Evolutionary conservation across 345 rosid genomes (phyloP), one percentile per base, ranked within the genome.

Genomic region (Boechera retrofracta): DNA sequence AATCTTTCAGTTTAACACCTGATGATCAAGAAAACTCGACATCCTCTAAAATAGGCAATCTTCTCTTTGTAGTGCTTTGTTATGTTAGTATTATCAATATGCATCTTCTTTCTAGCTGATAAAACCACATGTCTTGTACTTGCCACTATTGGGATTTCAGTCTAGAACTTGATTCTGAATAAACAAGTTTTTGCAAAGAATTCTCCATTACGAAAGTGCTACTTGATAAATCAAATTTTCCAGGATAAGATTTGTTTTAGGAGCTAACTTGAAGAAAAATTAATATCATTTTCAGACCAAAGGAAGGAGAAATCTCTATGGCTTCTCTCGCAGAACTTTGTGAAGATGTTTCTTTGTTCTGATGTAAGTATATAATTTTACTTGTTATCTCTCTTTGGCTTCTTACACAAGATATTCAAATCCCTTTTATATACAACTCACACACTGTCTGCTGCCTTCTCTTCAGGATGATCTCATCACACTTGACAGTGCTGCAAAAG

Each of bases 321-420:
- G 86, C 85, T 87, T 77, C 91, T 90, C 72, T 78, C 96, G 1
- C 92, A 89, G 84, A 92, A 89, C 79, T 90, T 90, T 58, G 85
- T 87, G 76, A 90, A 92, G 86, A 92, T 92, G 83, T 88, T 90
- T 83, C 92, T 92, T 64, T 90, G 91, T 67, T 88, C 92, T 39
- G 79, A 79, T 74, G 96, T 90, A 83, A 85, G 96, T 68, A 24
- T 71, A 47, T 10, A 3, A 26, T 6, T 51, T 9, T n/a, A 49
- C 26, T 28, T 51, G 39, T 12, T 11, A 36, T 36, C n/a, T 67
- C 72, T 64, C 32, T 28, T 78, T 55, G 8, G 47, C 64, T 32
- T 54, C 62, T 57, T 55, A 13, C n/a, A 29, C 16, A 45, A 36
- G 8, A 18, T 33, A 18, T 24, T 7, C 21, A 15, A 16, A 63